Conservation (phyloP, 768 basidiomycete genomes). For the Naganishia onofrii region DNA sequence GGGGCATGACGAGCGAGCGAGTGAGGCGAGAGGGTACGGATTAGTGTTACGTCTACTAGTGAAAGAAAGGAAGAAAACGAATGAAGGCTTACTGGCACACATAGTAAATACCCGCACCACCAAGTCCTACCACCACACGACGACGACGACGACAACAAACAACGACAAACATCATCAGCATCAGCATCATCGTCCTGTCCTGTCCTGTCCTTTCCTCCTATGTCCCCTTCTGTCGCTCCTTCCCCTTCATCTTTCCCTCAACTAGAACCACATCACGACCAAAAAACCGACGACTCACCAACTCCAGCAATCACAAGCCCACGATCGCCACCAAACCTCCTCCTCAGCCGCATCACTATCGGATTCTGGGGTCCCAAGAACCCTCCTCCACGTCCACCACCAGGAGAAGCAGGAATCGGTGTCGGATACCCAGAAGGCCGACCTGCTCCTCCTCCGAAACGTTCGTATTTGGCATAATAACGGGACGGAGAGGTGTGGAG, state of each 20-base stretch:
- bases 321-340: slow-evolving; percentile 46
- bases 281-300: background rate
- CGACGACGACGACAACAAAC: too few species aligned
- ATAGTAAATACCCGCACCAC: slow-evolving; percentile 46
- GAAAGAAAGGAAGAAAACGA: too few species aligned
- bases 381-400: slow-evolving; percentile 19
- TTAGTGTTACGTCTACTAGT: too few species aligned
- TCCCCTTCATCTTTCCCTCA: too few species aligned
- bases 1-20: too few species aligned
- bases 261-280: background rate
- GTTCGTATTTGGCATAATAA: slow-evolving; percentile 40
- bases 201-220: too few species aligned
- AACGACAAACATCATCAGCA: too few species aligned
- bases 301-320: slow-evolving; percentile 42
- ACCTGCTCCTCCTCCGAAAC: slow-evolving; percentile 31
- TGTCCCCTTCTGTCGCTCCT: too few species aligned
- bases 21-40: too few species aligned
- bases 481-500: slow-evolving; percentile 15
- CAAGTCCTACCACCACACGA: slow-evolving; percentile 37
- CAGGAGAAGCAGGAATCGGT: background rate
- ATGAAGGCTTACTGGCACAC: slow-evolving; percentile 45
- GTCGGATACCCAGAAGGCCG: slow-evolving; percentile 9
- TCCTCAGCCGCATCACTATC: slow-evolving; percentile 34
- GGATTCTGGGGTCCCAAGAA: slow-evolving; percentile 14
- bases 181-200: too few species aligned